These are phyloP conservation scores for Leucosporidium scottii DNA, from an alignment of 768 basidiomycete genomes.

Conservation along the genomic window DNA sequence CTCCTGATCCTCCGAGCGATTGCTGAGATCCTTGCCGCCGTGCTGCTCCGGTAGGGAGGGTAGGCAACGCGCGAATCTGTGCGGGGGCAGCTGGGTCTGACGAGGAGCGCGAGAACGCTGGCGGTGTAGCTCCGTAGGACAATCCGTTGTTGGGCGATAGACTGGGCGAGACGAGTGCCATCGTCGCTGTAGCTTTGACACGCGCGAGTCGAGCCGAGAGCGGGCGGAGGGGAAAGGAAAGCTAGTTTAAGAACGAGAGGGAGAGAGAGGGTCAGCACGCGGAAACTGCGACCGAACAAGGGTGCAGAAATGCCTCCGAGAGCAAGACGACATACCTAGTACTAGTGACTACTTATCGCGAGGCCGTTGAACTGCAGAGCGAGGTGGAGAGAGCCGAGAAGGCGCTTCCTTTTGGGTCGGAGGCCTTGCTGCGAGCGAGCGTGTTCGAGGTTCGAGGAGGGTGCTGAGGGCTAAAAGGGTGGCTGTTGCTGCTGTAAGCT, in stretches of 20 bases:
- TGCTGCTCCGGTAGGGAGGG: neutral
- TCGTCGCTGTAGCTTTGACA: neutral
- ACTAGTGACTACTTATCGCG: no score
- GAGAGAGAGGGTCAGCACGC: neutral
- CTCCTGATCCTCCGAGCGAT: no score
- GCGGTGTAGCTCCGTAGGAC: conserved; percentile 4
- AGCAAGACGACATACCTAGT: no score
- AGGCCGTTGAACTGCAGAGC: no score
- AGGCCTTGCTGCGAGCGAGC: no score
- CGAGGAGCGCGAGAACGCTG: conserved; percentile 1
- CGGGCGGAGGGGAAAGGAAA: neutral
- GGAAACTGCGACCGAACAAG: no score
- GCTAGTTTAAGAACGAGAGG: neutral
- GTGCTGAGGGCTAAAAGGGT: no score
- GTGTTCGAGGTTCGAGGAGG: no score
- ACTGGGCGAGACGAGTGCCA: conserved; percentile 25
- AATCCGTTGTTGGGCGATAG: conserved; percentile 1
- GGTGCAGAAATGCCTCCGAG: no score
- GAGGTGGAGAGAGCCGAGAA: no score
- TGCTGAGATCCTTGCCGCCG: neutral
- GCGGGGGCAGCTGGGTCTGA: neutral
- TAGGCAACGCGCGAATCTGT: conserved; percentile 5
- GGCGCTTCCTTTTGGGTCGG: no score
- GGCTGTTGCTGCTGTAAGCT: no score
- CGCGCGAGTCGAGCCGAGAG: neutral